Evolutionary conservation across 306 rosid species (phyloP), one percentile per base, ranked within the genome.

Genomic region (Corylus americana): DNA sequence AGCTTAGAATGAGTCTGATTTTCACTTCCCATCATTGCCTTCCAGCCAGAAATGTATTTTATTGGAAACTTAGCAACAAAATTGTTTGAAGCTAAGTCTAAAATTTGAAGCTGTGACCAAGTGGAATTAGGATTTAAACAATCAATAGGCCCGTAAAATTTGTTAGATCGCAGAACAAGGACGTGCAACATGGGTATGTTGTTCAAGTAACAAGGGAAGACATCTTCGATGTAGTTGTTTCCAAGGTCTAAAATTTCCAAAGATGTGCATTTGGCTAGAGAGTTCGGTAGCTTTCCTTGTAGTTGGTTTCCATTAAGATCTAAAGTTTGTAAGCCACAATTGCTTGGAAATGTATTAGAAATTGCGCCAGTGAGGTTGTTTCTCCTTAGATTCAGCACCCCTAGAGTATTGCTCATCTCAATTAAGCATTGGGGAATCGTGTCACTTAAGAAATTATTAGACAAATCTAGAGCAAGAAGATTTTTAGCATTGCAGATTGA

Each of bases 191-290:
- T 13, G 29, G 76, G 16, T 5, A 78, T 82, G 0, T 22, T 12
- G 22, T 59, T 78, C 85, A 85, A 71, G 3, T 44, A 0, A 31
- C 76, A 74, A 0, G 94, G 93, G 72, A 82, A 86, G 0, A 0
- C 2, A n/a, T 54, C 93, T 0, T 0, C 7, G 0, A 90, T 8
- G 4, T 74, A 20, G 58, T 87, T 89, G 62, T 78, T 73, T n/a
- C 88, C 91, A 47, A 85, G 76, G 84, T 89, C 78, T 11, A 89
- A 6, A 17, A 83, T 80, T 62, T 89, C 85, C 11, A 89, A 45
- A 12, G 2, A 0, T 35, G n/a, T 11, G 79, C 90, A 90, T 1
- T 64, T 72, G 4, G 35, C 44, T 0, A 90, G 62, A 5, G 91
- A 80, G 39, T 11, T 27, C 0, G 91, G 90, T 58, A 90, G 42